Evolutionary conservation across 2,329 filamentous ascomycete genomes (phyloP).

Genomic region (Claviceps pazoutovae): DNA sequence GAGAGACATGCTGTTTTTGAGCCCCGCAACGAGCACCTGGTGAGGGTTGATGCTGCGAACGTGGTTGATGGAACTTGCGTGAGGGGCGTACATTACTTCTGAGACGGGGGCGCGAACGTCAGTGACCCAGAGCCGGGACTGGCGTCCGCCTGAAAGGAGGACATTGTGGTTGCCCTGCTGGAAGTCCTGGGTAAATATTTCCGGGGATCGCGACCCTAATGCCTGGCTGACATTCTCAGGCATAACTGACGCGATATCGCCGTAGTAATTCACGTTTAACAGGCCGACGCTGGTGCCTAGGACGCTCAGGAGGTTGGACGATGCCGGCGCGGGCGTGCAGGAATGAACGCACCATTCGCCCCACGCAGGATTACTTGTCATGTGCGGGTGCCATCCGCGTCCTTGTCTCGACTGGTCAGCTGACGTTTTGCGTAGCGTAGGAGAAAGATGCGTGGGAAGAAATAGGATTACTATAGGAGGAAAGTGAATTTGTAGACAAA

Average conservation of each 20-base stretch:
- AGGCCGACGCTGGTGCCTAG: conserved; percentile 37
- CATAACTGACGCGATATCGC: conserved; percentile 21
- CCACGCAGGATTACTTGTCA: conserved; percentile 13
- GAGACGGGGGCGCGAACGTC: conserved; percentile 28
- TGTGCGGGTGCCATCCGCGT: too few species aligned
- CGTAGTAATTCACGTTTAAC: conserved; percentile 20
- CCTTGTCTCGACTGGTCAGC: too few species aligned
- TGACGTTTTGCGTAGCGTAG: too few species aligned
- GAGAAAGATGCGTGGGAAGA: too few species aligned
- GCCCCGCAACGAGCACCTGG: conserved; percentile 39
- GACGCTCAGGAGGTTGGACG: conserved; percentile 28
- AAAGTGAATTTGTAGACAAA: too few species aligned
- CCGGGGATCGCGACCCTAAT: conserved; percentile 11
- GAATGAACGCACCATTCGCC: conserved; percentile 23
- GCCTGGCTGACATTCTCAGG: conserved; percentile 7
- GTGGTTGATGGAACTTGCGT: conserved; percentile 32
- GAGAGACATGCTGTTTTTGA: conserved; percentile 34
- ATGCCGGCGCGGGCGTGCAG: conserved; percentile 27
- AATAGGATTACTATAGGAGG: too few species aligned
- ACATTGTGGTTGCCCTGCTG: conserved; percentile 28
- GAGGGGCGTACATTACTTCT: conserved; percentile 19
- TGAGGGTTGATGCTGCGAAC: conserved; percentile 33
- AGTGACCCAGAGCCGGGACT: conserved; percentile 29
- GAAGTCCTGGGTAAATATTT: conserved; percentile 38
- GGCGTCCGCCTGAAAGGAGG: conserved; percentile 37